These are phyloP conservation scores for Biscogniauxia marginata DNA, from an alignment of 2,329 filamentous ascomycete species.

Conservation along the genomic window DNA sequence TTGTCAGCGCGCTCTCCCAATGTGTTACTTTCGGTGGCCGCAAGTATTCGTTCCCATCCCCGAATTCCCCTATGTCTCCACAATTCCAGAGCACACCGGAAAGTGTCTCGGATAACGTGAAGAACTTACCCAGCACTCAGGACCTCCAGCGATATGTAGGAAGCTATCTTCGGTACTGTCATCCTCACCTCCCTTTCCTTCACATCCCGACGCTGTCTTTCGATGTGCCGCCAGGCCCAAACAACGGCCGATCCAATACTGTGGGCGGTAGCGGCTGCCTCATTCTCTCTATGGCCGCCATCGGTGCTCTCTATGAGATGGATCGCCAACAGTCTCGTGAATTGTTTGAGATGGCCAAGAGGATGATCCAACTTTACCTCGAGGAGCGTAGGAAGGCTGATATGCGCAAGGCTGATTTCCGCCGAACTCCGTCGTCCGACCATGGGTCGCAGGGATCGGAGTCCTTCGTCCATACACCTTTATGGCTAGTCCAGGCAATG, in stretches of 20 bases:
- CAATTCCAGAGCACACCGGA: constrained; percentile 47
- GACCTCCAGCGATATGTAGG: constrained; percentile 89
- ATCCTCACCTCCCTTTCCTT: constrained; percentile 91
- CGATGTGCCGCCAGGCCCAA: constrained; percentile 69
- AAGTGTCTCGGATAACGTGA: constrained; percentile 51
- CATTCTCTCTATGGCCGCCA: constrained; percentile 83
- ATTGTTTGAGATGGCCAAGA: constrained; percentile 89
- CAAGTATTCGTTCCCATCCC: constrained; percentile 62
- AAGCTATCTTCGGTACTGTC: constrained; percentile 88
- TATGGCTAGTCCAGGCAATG: constrained; percentile 98
- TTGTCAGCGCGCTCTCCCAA: constrained; percentile 59
- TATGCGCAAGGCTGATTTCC: constrained; percentile 62
- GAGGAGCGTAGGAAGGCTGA: constrained; percentile 88
- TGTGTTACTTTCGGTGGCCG: constrained; percentile 55
- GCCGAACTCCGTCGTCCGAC: constrained; percentile 49
- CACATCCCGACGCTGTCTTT: constrained; percentile 91
- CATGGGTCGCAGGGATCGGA: constrained; percentile 52
- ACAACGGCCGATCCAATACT: constrained; percentile 58
- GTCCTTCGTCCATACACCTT: constrained; percentile 69
- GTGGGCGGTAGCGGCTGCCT: constrained; percentile 82
- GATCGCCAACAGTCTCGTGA: constrained; percentile 78
- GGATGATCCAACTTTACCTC: constrained; percentile 89
- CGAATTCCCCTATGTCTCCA: constrained; percentile 54
- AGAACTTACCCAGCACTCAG: constrained; percentile 71
- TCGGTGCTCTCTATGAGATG: constrained; percentile 73